These are phyloP conservation scores for Kodamaea neixiangensis DNA, from an alignment of 805 yeast species.

Conservation along the genomic window DNA sequence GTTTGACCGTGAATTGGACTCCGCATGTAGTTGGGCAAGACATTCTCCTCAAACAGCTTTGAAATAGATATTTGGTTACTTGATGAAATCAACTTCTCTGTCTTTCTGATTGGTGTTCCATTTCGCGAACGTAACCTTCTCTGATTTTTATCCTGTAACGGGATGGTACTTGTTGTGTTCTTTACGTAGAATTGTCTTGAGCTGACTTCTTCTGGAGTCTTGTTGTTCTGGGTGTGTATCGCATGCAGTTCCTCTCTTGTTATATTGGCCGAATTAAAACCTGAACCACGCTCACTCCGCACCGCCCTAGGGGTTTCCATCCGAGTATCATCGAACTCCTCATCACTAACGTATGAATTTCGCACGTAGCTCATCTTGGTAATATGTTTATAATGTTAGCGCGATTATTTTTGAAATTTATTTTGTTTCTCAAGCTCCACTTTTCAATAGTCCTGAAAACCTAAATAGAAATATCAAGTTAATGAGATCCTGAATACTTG, in stretches of 20 bases:
- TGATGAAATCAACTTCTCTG: conserved; percentile 6
- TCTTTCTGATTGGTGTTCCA: conserved; percentile 22
- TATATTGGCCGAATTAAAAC: not conserved
- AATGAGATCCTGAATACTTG: too few relatives aligned
- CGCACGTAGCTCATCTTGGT: conserved; percentile 6
- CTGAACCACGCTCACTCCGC: conserved; percentile 7
- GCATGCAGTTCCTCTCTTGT: conserved; percentile 5
- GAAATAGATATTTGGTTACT: not conserved
- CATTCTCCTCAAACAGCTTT: not conserved
- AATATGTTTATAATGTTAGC: not conserved
- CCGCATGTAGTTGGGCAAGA: not conserved
- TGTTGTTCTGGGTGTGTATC: not conserved
- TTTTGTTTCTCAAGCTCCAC: not conserved
- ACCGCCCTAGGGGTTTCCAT: conserved; percentile 27
- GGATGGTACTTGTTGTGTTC: conserved; percentile 15
- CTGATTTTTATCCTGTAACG: conserved; percentile 14
- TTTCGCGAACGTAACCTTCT: conserved; percentile 14
- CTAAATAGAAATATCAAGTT: too few relatives aligned
- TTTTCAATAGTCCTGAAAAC: too few relatives aligned
- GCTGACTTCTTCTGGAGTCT: not conserved
- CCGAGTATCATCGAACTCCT: conserved; percentile 33
- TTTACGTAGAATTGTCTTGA: not conserved
- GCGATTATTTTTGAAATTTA: not conserved
- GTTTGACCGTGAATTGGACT: not conserved
- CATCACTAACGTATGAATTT: conserved; percentile 17